Base-by-base conservation (phyloP, 768 basidiomycete genomes). In the Russula vinacea region DNA sequence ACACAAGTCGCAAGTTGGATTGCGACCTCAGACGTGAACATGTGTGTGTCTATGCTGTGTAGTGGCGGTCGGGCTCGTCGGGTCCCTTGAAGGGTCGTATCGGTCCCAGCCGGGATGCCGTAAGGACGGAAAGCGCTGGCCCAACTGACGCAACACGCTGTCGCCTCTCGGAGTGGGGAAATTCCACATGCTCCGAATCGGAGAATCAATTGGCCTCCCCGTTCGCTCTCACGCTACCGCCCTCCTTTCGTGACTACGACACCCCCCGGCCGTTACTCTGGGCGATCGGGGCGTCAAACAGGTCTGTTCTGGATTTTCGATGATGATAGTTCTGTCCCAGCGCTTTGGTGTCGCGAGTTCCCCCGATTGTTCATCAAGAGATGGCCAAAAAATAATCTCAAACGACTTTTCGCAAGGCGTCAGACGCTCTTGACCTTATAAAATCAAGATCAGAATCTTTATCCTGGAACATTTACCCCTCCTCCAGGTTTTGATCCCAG, bases 371-470 rank as follows among this genome's bases (percentile, higher is more conserved):
- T 50, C 64, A 56, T 60, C 58, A 60, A 32, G 44, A 49, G 24
- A 24, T 60, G 58, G 2, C 29, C n/a, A 7, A 42, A 24, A 53
- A 54, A 53, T 53, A 13, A 45, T 14, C 40, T 55, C 52, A 42
- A 26, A 33, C 32, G 39, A 42, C 39, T 35, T 22, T 24, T 22
- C n/a, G 4, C 9, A 26, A 11, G 22, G 40, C 37, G 16, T 56
- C 33, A 29, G 44, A 26, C 16, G 26, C 58, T 33, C 44, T 33
- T 44, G 47, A n/a, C n/a, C n/a, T n/a, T 60, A 60, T 60, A 65
- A 65, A 62, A 37, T 55, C 58, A 51, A 39, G 54, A 65, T 60
- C 64, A 65, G 53, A 22, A 49, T 37, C 22, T 14, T 37, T 17
- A 14, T 19, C 47, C 44, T 47, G 37, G 22, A 55, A 47, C 53